These are phyloP conservation scores for Pythium dissotocum DNA, from an alignment of 352 stramenopile genomes.

Conservation along the genomic window DNA sequence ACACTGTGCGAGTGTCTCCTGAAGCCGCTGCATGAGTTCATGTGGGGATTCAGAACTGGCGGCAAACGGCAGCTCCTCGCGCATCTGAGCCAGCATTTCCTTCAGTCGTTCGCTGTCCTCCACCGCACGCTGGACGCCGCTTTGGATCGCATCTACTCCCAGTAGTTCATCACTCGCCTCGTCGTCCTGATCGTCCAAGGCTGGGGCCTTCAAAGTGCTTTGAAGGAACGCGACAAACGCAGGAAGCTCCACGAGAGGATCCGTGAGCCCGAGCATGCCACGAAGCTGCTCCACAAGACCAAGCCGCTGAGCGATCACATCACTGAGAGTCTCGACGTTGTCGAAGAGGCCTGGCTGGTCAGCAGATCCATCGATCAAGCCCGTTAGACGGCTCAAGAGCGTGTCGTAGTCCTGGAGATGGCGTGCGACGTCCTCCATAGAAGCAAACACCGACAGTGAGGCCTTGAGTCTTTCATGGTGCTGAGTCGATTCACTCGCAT, in stretches of 20 bases:
- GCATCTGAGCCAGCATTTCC: conserved; percentile 9
- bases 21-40: conserved; percentile 42
- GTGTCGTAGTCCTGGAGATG: conserved; percentile 69
- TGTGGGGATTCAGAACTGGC: conserved; percentile 29
- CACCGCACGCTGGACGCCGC: conserved; percentile 9
- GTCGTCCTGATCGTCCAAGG: background rate
- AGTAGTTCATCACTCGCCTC: background rate
- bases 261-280: conserved; percentile 32
- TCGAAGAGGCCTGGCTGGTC: background rate
- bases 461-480: conserved; percentile 25
- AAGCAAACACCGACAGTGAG: conserved; percentile 43
- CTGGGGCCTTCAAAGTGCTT: conserved; percentile 14
- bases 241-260: conserved; percentile 37
- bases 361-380: background rate
- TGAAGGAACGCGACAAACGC: conserved; percentile 29
- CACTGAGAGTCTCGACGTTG: conserved; percentile 36
- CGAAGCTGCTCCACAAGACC: conserved; percentile 34
- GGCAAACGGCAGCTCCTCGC: conserved; percentile 33
- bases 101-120: background rate
- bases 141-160: conserved; percentile 3
- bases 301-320: conserved; percentile 41
- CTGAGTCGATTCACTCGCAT: conserved; percentile 14
- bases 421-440: conserved; percentile 51
- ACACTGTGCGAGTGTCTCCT: conserved; percentile 25
- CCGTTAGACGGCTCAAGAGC: conserved; percentile 39